phyloP scores from a whole-genome alignment of 2,329 filamentous ascomycete species.

The Harringtonia aguacate region DNA sequence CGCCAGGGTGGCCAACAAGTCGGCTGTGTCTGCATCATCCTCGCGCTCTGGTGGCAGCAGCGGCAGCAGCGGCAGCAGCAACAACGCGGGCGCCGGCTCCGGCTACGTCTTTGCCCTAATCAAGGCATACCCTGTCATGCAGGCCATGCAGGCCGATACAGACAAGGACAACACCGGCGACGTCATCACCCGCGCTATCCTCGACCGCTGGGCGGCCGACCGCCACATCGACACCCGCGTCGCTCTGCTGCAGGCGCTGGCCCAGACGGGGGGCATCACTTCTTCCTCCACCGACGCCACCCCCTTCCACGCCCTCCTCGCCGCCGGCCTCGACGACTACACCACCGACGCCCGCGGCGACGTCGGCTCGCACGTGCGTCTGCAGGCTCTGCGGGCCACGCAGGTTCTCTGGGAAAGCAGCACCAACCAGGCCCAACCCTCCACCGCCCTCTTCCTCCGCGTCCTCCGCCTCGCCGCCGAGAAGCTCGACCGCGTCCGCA shows the following conservation, averaged over 20 bases:
- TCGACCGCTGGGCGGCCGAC: slow-evolving; percentile 42
- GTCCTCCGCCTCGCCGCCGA: slow-evolving; percentile 67
- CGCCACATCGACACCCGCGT: slow-evolving; percentile 39
- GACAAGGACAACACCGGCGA: slow-evolving; percentile 14
- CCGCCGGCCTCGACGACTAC: slow-evolving; percentile 70
- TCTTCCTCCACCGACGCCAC: slow-evolving; percentile 25
- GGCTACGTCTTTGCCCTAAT: slow-evolving; percentile 45
- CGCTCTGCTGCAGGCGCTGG: slow-evolving; percentile 44
- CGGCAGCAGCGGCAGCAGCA: slow-evolving; percentile 6
- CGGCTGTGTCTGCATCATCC: too few relatives aligned
- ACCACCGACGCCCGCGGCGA: slow-evolving; percentile 84
- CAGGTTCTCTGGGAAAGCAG: slow-evolving; percentile 42
- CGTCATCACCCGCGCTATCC: slow-evolving; percentile 32
- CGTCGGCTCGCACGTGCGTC: slow-evolving; percentile 73
- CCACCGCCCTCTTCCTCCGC: slow-evolving; percentile 29
- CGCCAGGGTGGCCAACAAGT: too few relatives aligned
- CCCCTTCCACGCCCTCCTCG: slow-evolving; percentile 34
- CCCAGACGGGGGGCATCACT: slow-evolving; percentile 31
- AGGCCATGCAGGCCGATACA: slow-evolving; percentile 6
- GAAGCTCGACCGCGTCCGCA: slow-evolving; percentile 79
- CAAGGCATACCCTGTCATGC: slow-evolving; percentile 34
- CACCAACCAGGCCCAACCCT: neutral
- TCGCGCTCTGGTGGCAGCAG: too few relatives aligned
- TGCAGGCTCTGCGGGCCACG: slow-evolving; percentile 71
- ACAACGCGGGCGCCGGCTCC: slow-evolving; percentile 27